phyloP scores from a whole-genome alignment of 2,329 filamentous ascomycete species.

The Nigrospora oryzae region DNA sequence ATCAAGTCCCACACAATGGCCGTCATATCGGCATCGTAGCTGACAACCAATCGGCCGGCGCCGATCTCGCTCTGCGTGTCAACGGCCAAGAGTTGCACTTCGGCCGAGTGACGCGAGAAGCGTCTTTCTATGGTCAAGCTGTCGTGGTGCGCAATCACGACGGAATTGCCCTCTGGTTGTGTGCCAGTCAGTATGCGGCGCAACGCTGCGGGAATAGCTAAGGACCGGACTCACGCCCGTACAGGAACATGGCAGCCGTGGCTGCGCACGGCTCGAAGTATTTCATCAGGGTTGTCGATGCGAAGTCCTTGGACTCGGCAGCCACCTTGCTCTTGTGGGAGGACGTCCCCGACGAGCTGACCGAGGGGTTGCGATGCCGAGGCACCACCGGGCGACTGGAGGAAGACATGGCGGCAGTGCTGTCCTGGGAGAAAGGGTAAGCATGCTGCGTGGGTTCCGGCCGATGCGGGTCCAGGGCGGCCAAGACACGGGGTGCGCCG shows the following conservation, averaged over 20 bases:
- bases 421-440: constrained; percentile 14
- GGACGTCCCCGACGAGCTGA: constrained; percentile 44
- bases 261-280: constrained; percentile 83
- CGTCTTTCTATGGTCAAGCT: constrained; percentile 80
- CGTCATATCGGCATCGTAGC: constrained; percentile 84
- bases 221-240: constrained; percentile 42
- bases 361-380: constrained; percentile 51
- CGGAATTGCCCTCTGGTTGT: constrained; percentile 56
- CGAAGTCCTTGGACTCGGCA: constrained; percentile 41
- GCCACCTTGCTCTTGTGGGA: constrained; percentile 34
- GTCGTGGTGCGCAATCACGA: constrained; percentile 88
- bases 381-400: constrained; percentile 36
- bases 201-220: not conserved
- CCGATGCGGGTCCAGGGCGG: not conserved
- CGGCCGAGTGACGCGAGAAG: constrained; percentile 76
- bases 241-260: constrained; percentile 84
- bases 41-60: constrained; percentile 78
- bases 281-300: constrained; percentile 37
- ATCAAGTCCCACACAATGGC: constrained; percentile 96
- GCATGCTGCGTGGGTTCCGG: constrained; percentile 5
- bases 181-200: not conserved
- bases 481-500: too few relatives aligned
- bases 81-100: constrained; percentile 75
- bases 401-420: constrained; percentile 46
- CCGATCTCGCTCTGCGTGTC: constrained; percentile 88